Percentiles rank a stretch among this genome's conserved stretches.
Conservation (phyloP, 129 eudicot species). For the Helianthus tuberosus region DNA sequence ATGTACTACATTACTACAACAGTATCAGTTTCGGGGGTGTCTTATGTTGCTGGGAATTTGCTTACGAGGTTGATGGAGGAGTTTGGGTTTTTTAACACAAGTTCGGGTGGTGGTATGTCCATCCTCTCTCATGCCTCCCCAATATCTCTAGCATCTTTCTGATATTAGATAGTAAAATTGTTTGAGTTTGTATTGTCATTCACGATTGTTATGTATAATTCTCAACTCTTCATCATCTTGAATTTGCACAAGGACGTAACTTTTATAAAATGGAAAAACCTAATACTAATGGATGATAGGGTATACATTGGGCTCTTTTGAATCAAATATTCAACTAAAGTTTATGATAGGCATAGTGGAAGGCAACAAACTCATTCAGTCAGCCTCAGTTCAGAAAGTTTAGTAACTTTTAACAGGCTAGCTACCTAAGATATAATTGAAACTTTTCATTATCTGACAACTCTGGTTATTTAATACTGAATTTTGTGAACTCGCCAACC, state of each 20-base stretch:
- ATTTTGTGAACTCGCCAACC: too few species aligned
- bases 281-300: not conserved
- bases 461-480: too few species aligned
- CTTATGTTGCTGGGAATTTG: conserved; percentile 55
- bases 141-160: conserved; percentile 22
- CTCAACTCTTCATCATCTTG: not conserved
- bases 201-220: not conserved
- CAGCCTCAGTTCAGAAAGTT: too few species aligned
- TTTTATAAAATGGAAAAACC: not conserved
- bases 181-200: not conserved
- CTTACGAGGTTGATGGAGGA: conserved; percentile 39
- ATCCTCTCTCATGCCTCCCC: not conserved
- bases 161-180: not conserved
- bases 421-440: too few species aligned
- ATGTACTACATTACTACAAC: conserved; percentile 41
- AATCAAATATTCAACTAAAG: too few species aligned
- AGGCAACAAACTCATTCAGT: too few species aligned
- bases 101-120: conserved; percentile 15
- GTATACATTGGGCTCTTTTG: too few species aligned
- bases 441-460: too few species aligned
- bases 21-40: conserved; percentile 51
- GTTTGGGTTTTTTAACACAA: conserved; percentile 44
- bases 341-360: too few species aligned
- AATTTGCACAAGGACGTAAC: not conserved
- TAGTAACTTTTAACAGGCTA: too few species aligned